Evolutionary conservation across 192 early-diverging fungal species (phyloP), one percentile per base, ranked within the genome.

Genomic region (Chytriomyces hyalinus): DNA sequence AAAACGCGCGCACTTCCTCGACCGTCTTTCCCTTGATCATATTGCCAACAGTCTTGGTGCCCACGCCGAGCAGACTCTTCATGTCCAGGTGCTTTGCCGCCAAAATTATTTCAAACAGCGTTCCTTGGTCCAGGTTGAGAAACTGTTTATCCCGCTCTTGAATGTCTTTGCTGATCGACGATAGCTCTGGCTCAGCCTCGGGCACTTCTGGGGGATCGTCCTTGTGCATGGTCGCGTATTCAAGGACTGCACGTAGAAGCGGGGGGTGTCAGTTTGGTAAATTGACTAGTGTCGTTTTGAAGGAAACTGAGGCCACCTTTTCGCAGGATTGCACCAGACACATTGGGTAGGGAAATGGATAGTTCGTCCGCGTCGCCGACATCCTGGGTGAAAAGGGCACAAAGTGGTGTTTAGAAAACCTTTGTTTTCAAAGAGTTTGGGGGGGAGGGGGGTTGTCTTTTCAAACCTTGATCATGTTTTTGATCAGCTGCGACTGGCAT

Each of bases 81-180:
- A 90, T 90, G 75, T 90, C 89, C 28, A 90, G 80, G 76, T 90
- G 88, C 75, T 90, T 90, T 11, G 88, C 86, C 57, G 89, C 92
- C 70, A 95, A 79, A 66, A 98, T 95, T 44, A 98, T 84, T 74
- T 98, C 96, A 82, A 92, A 97, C 61, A 98, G 80, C 0, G 96
- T 97, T 24, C 93, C 96, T 83, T 98, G 96, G 82, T 98, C 96
- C 7, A 98, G 89, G 22, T 92, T 91, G 44, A 92, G 95, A 67
- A 95, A 98, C 64, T 98, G 92, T 49, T 87, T 85, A 79, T 97
- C 95, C 90, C 93, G 95, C 48, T 95, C 95, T 50, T 91, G 92
- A 84, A 97, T 94, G 61, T 93, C 90, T 64, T 89, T 91, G 8
- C 90, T 84, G 1, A 88, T 84, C 80, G 88, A 83, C 45, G 76